These are phyloP conservation scores for Triangularia verruculosa DNA, from an alignment of 2,329 filamentous ascomycete genomes.

Conservation along the genomic window DNA sequence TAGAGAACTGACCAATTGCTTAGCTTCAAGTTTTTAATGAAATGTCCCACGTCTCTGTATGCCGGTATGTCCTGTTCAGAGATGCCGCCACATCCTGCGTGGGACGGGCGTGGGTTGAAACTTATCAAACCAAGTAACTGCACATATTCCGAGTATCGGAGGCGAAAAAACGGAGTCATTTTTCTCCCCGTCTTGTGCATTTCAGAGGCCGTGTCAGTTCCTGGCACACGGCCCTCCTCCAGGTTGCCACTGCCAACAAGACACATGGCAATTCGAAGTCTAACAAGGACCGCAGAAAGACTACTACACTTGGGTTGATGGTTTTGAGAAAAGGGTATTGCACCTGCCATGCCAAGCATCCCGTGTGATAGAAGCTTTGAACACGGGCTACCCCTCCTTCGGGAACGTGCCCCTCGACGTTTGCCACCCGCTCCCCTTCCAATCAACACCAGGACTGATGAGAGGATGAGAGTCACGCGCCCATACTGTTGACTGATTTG, in stretches of 20 bases:
- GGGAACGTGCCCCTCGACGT: not conserved
- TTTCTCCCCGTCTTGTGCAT: not conserved
- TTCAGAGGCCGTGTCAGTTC: not conserved
- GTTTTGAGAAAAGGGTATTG: too few species aligned
- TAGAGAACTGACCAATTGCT: not conserved
- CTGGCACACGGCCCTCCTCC: not conserved
- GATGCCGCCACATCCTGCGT: not conserved
- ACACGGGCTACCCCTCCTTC: not conserved
- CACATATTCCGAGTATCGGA: constrained; percentile 19
- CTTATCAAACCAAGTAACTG: not conserved
- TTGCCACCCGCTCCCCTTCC: not conserved
- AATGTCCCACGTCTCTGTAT: not conserved
- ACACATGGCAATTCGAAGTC: not conserved
- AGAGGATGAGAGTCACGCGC: not conserved
- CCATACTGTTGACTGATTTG: too few species aligned
- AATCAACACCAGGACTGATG: not conserved
- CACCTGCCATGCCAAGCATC: not conserved
- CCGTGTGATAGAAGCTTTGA: not conserved
- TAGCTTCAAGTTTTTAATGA: not conserved
- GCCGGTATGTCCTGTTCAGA: not conserved
- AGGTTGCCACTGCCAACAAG: not conserved
- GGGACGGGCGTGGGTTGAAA: not conserved
- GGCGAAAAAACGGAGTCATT: constrained; percentile 7
- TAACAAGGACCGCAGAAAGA: not conserved
- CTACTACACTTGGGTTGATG: too few species aligned